Conservation (phyloP, 2,329 filamentous ascomycete species). For the Cytospora mali region DNA sequence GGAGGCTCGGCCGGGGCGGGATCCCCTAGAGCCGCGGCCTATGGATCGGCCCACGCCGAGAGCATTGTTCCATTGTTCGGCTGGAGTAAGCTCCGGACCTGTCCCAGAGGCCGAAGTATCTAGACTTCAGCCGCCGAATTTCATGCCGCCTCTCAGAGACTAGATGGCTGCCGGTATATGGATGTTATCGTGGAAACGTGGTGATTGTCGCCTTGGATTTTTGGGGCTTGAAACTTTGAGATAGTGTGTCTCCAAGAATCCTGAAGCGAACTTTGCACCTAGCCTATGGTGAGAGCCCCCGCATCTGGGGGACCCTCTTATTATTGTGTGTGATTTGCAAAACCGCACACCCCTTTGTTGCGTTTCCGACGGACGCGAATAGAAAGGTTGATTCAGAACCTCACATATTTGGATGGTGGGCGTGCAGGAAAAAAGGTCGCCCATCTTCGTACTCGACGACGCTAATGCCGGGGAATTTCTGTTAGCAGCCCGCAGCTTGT, state of each 20-base stretch:
- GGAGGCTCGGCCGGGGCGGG: neutral
- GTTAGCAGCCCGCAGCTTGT: constrained; percentile 10
- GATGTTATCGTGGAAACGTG: neutral
- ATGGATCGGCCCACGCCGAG: neutral
- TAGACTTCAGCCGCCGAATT: no score
- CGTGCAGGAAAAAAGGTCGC: neutral
- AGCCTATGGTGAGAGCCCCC: constrained; percentile 7
- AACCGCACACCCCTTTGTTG: neutral
- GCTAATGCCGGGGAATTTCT: constrained; percentile 21
- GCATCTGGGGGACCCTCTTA: neutral
- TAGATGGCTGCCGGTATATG: no score
- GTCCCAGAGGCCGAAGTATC: neutral
- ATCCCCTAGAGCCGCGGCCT: neutral
- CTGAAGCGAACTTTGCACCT: constrained; percentile 5
- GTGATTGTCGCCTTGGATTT: neutral
- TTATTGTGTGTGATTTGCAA: constrained; percentile 3
- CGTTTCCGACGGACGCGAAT: constrained; percentile 9
- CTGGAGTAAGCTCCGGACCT: neutral
- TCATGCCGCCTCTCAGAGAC: neutral
- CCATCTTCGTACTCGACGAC: constrained; percentile 18
- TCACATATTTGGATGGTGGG: constrained; percentile 7
- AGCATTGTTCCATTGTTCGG: neutral
- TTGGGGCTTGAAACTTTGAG: neutral
- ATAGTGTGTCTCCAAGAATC: neutral
- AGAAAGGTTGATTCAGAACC: constrained; percentile 3